These are phyloP conservation scores for Penicillium sp. DNA, from an alignment of 2,329 filamentous ascomycete species.

Conservation along the genomic window DNA sequence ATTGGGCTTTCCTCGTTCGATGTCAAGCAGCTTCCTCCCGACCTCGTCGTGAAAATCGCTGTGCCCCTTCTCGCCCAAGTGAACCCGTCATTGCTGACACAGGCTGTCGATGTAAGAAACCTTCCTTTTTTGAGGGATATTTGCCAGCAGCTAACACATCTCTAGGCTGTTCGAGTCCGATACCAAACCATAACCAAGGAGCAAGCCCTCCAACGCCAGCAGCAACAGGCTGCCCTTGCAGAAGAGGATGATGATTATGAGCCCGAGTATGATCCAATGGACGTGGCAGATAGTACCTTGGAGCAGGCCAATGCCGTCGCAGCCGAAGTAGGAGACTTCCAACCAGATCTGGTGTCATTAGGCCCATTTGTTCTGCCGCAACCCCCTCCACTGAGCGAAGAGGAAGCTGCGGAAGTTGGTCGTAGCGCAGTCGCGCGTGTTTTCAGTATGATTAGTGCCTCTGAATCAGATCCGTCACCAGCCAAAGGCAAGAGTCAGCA, in stretches of 20 bases:
- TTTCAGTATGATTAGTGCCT: constrained; percentile 67
- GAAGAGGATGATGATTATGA: constrained; percentile 92
- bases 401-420: constrained; percentile 68
- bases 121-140: neutral
- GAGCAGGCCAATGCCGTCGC: constrained; percentile 62
- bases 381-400: constrained; percentile 66
- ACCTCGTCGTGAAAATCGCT: constrained; percentile 74
- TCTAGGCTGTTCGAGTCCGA: constrained; percentile 37
- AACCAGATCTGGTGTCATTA: constrained; percentile 56
- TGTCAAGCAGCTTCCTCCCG: constrained; percentile 68
- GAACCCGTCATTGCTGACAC: constrained; percentile 62
- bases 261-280: constrained; percentile 72
- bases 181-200: constrained; percentile 36
- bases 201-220: constrained; percentile 32
- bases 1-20: constrained; percentile 72
- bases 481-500: constrained; percentile 48
- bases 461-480: constrained; percentile 60
- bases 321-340: constrained; percentile 68
- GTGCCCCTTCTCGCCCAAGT: constrained; percentile 70
- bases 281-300: constrained; percentile 38
- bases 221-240: constrained; percentile 27
- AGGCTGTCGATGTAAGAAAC: constrained; percentile 62
- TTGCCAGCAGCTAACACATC: constrained; percentile 11
- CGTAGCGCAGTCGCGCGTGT: constrained; percentile 70
- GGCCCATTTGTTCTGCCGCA: constrained; percentile 74